Percentiles rank a stretch among this genome's conserved stretches.
Conservation (phyloP, 306 rosid species). For the Alnus rubra region DNA sequence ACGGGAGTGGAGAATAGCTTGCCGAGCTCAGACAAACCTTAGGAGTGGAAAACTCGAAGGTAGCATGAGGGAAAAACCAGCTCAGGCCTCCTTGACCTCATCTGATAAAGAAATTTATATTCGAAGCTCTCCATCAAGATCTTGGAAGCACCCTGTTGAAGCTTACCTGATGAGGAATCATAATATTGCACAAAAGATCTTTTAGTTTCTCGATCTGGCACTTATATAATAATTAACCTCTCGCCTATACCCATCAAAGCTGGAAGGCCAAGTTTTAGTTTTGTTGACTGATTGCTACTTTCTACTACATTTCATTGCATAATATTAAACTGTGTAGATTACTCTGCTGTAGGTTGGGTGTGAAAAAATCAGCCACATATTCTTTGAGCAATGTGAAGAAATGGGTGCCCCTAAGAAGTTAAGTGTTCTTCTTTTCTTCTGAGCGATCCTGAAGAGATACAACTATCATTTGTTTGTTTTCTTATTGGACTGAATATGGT, state of each 20-base stretch:
- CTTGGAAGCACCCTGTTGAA: conserved; percentile 81
- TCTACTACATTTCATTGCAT: neutral
- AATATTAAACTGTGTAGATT: neutral
- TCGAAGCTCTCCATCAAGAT: conserved; percentile 64
- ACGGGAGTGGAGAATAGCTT: conserved; percentile 32
- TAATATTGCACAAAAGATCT: no score
- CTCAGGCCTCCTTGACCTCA: conserved; percentile 49
- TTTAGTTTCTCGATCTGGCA: neutral
- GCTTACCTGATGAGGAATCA: conserved; percentile 68
- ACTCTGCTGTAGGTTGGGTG: conserved; percentile 58
- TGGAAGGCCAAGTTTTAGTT: neutral
- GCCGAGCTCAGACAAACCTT: conserved; percentile 51
- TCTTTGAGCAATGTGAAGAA: conserved; percentile 52
- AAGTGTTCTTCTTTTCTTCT: neutral
- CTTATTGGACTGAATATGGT: neutral
- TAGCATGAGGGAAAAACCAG: conserved; percentile 78
- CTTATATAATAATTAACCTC: neutral
- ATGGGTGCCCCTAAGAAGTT: conserved; percentile 77
- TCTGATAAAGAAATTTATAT: conserved; percentile 61
- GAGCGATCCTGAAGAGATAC: neutral
- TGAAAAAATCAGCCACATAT: conserved; percentile 49
- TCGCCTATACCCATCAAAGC: neutral
- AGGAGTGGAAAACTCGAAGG: conserved; percentile 61
- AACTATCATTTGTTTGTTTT: neutral
- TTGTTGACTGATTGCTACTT: neutral